Base-by-base conservation (phyloP, 441 rosid genomes). In the Arabidopsis lyrata region DNA sequence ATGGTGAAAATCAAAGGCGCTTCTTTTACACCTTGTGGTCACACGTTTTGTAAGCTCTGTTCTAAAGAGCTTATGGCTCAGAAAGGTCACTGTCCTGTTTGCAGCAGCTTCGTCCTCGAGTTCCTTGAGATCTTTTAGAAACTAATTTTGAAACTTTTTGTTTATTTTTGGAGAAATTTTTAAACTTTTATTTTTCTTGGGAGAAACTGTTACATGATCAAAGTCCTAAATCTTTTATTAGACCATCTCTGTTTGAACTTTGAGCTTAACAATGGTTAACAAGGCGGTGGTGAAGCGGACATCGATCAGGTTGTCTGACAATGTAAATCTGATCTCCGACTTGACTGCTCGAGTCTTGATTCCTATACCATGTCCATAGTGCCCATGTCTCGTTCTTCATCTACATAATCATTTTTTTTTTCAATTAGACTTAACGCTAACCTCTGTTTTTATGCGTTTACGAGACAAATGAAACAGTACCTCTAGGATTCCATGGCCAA, bases 21-120 rank as follows among this genome's bases (percentile, higher is more conserved):
- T 36, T 90, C 95, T 7, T 86, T 85, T 64, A 88, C 92, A 31
- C 97, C 97, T 31, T 95, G 97, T 11, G 97, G 97, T 31, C 99
- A 95, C 42, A 89, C 96, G 0, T 95, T 92, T 77, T 95, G 99
- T 78, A 83, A 97, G 77, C 54, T 88, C 72, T 95, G 99, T 56
- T 95, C 99, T 10, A 92, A 91, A 77, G 99, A 95, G 87, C 93
- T 95, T 6, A 79, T 82, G 87, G 97, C 88, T 38, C 91, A 88
- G 70, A 86, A 97, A 73, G 98, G 98, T 3, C 86, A 83, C 75
- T 95, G 99, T 71, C 99, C 99, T 2, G 85, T 92, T 22, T 95
- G 99, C 84, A 92, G 88, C 29, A 84, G 82, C 13, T 88, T 81
- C 78, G 93, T 94, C 34, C 72, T 85, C 52, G 99, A 92, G 75